Percentiles rank a stretch among this genome's conserved stretches.
Evolutionary conservation across 768 basidiomycete genomes (phyloP).

Genomic region (Kwoniella sp.): DNA sequence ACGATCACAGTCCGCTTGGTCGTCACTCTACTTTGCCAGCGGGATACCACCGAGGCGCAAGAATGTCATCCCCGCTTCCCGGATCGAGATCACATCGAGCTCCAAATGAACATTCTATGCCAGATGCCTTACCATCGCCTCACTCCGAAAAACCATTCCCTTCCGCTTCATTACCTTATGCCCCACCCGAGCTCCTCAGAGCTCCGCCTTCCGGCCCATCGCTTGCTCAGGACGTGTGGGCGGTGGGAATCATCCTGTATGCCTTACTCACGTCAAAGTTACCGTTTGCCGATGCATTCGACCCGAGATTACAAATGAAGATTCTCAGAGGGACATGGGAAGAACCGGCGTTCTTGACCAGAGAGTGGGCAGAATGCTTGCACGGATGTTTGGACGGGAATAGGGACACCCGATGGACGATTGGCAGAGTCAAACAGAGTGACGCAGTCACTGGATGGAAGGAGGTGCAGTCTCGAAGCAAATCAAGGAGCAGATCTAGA

Average conservation of each 20-base stretch:
- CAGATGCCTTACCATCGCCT: constrained; percentile 9
- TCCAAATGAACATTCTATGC: constrained; percentile 10
- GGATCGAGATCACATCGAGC: constrained; percentile 6
- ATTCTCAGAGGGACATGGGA: constrained; percentile 73
- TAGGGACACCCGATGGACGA: constrained; percentile 71
- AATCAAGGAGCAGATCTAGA: constrained; percentile 33
- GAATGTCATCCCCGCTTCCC: constrained; percentile 29
- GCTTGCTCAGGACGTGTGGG: constrained; percentile 93
- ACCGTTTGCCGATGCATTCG: constrained; percentile 85
- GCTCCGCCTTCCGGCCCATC: constrained; percentile 57
- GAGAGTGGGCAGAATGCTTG: constrained; percentile 62
- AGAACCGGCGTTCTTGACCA: constrained; percentile 55
- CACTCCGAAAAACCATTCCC: constrained; percentile 61
- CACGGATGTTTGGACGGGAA: constrained; percentile 75
- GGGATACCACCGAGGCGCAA: constrained; percentile 17
- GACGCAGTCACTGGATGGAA: constrained; percentile 53
- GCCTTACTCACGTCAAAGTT: constrained; percentile 79
- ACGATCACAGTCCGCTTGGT: constrained; percentile 8
- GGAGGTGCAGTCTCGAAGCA: constrained; percentile 44
- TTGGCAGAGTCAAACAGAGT: constrained; percentile 72
- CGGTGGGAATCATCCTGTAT: constrained; percentile 85
- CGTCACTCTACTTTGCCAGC: constrained; percentile 25
- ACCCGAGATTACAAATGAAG: constrained; percentile 87
- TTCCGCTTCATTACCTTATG: constrained; percentile 86
- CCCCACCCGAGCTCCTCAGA: constrained; percentile 80